Base-by-base conservation (phyloP, 2,329 filamentous ascomycete genomes). In the Fusarium sp. region DNA sequence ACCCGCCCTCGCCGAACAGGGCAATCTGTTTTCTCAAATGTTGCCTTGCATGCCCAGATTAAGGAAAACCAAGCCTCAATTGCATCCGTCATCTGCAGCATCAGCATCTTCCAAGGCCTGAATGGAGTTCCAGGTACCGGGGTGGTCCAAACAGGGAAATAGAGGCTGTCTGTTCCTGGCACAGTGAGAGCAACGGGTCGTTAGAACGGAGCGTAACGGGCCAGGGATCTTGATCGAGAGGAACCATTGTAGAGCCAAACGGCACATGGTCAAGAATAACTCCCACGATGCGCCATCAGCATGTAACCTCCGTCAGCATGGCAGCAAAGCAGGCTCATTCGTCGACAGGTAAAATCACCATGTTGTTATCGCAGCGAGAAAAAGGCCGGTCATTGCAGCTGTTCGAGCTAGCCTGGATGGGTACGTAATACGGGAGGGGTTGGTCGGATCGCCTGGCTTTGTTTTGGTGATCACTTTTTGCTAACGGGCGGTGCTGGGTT, bases 21-120 rank as follows among this genome's bases (percentile, higher is more conserved):
- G 68, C 40, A 74, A 61, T 64, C 35, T 69, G 68, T 59, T 74
- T 54, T 73, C 61, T 69, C 60, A 58, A 32, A 67, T 63, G 47
- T 59, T 67, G 50, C 50, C 58, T 50, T 72, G 73, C 52, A 60
- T 52, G 64, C 61, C 63, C 58, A 76, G 71, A 77, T 76, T 60
- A 64, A 65, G 67, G 67, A 69, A 62, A 43, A 38, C 70, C 66
- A 69, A 78, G 76, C 76, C 73, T 76, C 73, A 68, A 78, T 66
- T 63, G 70, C 73, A 69, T 69, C 76, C 73, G 76, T 76, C 75
- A 75, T 72, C 72, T 62, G 47, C 62, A 62, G 66, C 71, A 74
- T 76, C 71, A 75, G 62, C 69, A 59, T 61, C 56, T 43, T 66
- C 43, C 58, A 30, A 61, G 25, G 69, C 32, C 57, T 63, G 38